phyloP scores from a whole-genome alignment of 176 grass and related monocot genomes.

The Aechmea fasciata region DNA sequence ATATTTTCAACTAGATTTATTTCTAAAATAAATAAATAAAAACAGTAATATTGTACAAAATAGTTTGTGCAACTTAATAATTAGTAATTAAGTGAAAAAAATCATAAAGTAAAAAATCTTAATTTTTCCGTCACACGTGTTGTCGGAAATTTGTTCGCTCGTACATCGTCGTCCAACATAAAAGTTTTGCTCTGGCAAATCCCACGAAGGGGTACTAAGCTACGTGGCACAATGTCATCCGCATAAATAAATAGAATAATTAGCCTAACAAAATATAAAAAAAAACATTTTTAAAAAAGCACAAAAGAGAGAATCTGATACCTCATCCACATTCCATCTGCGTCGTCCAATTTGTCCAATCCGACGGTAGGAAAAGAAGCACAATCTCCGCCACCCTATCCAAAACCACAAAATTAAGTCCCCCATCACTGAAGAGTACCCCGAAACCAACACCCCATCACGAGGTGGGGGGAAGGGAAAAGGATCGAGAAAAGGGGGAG shows the following conservation, averaged over 20 bases:
- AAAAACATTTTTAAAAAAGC: not conserved
- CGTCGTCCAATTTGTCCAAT: conserved; percentile 15
- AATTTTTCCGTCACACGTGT: conserved; percentile 2
- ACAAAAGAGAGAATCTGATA: conserved; percentile 33
- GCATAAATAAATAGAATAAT: conserved; percentile 1
- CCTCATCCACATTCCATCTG: conserved; percentile 55
- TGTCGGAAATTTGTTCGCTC: not conserved
- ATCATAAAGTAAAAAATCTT: no score
- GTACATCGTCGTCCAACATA: conserved; percentile 15
- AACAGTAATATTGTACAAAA: no score
- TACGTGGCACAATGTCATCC: conserved; percentile 37
- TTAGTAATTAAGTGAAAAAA: no score
- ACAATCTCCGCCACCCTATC: conserved; percentile 64
- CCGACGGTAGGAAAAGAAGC: conserved; percentile 20
- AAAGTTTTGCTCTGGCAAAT: not conserved
- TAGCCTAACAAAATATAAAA: not conserved
- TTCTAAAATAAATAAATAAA: no score
- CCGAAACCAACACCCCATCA: conserved; percentile 1
- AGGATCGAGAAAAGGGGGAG: not conserved
- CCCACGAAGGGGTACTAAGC: not conserved
- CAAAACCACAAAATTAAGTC: conserved; percentile 3
- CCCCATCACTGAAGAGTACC: not conserved
- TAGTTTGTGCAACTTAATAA: no score
- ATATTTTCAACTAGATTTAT: no score
- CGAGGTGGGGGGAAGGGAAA: not conserved